Evolutionary conservation across 2,329 filamentous ascomycete species (phyloP), one percentile per base, ranked within the genome.

Genomic region (Aquanectria penicillioides): DNA sequence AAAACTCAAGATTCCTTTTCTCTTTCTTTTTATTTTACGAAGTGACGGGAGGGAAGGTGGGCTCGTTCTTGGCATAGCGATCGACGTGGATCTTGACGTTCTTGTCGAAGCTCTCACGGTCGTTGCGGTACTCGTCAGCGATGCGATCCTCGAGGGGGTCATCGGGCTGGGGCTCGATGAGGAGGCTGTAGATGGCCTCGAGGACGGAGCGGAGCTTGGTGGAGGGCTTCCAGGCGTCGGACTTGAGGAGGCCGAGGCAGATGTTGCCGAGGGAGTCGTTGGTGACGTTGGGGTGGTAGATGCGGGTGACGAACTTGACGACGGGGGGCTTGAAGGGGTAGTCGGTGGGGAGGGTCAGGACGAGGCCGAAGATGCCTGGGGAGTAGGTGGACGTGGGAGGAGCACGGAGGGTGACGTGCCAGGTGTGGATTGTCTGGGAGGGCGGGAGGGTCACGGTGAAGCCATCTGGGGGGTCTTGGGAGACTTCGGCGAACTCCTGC

Each of bases 201-300:
- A 97, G 85, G 23, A 97, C 92, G 50, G 87, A 86, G 40, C 79
- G 78, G 65, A 97, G 85, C 79, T 89, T 90, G 71, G 89, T 91
- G 61, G 89, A 89, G 15, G 94, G 94, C 83, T 97, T 97, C 94
- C 94, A 97, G 77, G 92, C 89, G 70, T 97, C 93, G 25, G 89
- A 77, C 74, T 94, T 92, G 68, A 97, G 86, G 76, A 94, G 86
- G 59, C 87, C 88, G 38, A 97, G 83, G 78, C 94, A 97, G 86
- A 97, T 92, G 78, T 85, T 89, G 62, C 94, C 94, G 66, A 88
- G 86, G 72, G 86, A 85, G 76, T 97, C 93, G 83, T 97, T 95
- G 72, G 90, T 93, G 59, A 97, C 86, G 79, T 97, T 97, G 38
- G 94, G 93, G 80, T 97, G 94, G 85, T 97, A 97, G 82, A 97